Evolutionary conservation across 805 yeast genomes (phyloP), one percentile per base, ranked within the genome.

Genomic region (Hanseniaspora lindneri): DNA sequence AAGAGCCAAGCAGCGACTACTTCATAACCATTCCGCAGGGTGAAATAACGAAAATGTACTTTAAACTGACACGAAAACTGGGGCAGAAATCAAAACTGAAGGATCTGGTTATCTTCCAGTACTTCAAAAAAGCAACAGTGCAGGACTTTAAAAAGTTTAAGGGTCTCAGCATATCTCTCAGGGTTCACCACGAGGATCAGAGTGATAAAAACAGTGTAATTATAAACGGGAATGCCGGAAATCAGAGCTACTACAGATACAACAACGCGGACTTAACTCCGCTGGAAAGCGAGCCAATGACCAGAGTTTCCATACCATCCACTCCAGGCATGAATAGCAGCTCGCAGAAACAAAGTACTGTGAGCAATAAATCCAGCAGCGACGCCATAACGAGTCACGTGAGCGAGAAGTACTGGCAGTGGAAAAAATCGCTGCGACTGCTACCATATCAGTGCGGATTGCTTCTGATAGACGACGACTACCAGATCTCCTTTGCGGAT

Each of bases 401-500:
- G 5, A 46, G 35, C 23, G 41, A 57, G 19, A 59, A 51, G 42
- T 61, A 60, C 32, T 54, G 53, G 32, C 59, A 57, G 34, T 40
- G 57, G 46, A 55, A 56, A 41, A 56, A 55, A 37, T 53, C 57
- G 14, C 52, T 53, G 41, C 51, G 54, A 16, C 53, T 59, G 41
- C 52, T 53, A 7, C 53, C 61, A 9, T 49, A 43, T 16, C 52
- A 49, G 20, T 60, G 60, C 35, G 63, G 65, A 3, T 54, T 64
- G 2, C 58, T 64, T 3, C 49, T 64, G 13, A 52, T 63, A 5
- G 56, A 65, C 3, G 63, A 63, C 40, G 67, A 64, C 35, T 59
- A 55, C 47, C 62, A 60, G 41, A 49, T 62, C 6, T 19, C 35
- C 2, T 46, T 46, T 32, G 63, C 65, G 2, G 41, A 59, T 1